Base-by-base conservation (phyloP, 1,139 yeast species). In the Sugiyamaella neomexicana region DNA sequence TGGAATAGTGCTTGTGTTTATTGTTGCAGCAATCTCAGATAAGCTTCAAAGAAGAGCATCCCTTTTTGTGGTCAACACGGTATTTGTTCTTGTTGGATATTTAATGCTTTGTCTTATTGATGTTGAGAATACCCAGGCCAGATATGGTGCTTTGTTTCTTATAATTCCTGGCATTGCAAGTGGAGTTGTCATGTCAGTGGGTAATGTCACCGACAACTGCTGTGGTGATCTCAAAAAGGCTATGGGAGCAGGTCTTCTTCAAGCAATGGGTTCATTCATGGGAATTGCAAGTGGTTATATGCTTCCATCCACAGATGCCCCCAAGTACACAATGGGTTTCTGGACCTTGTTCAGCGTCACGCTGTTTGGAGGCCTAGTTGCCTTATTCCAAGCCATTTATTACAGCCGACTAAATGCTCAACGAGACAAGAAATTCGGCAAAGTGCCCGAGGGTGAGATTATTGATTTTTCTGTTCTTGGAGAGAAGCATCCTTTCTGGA, bases 1-100 rank as follows among this genome's bases (percentile, higher is more conserved):
- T 29, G 61, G 60, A 5, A 55, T 58, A 15, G 57, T 58, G 9
- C 42, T 56, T 5, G 58, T 56, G 6, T 54, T 53, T 38, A 45
- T 47, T 12, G 56, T 57, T 1, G 60, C 60, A 5, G n/a, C 43
- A 10, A 41, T 52, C 16, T 52, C 55, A 9, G 55, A 52, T 37
- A 41, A 41, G 42, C 32, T 37, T 15, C 46, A 44, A 13, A 23
- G 46, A 43, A 42, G 55, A 36, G 55, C 51, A 5, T 16, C 52
- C 4, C 23, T 52, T 7, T 52, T 47, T 47, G 48, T 52, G 6
- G 48, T 46, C 8, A 40, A 52, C 20, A 29, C 52, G 9, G 39
- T 43, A 1, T 39, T 52, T 37, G 55, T 52, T 2, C 34, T 32
- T 16, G 25, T 47, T 10, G 56, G 54, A 32, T 54, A 50, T 42